phyloP scores from a whole-genome alignment of 495 filamentous ascomycete species.

The Xylaria flabelliformis region DNA sequence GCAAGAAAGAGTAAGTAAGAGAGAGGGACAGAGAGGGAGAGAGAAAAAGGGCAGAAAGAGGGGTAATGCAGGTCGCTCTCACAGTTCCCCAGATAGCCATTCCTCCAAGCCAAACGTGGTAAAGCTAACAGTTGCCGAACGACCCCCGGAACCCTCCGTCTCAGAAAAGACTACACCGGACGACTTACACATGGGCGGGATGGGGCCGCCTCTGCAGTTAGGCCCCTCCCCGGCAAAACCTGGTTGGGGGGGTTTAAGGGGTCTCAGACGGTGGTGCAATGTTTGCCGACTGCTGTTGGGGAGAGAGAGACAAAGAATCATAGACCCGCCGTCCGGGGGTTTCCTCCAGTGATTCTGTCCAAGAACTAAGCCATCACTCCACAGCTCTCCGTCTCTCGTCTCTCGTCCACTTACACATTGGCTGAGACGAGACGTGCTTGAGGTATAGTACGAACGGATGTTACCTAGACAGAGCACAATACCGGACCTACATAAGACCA shows the following conservation, averaged over 20 bases:
- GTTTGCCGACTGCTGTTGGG: not conserved
- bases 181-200: not conserved
- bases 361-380: not conserved
- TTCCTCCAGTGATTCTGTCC: too few species aligned
- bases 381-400: not conserved
- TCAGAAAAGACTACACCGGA: not conserved
- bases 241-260: not conserved
- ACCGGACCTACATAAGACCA: not conserved
- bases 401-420: constrained; percentile 7
- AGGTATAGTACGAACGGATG: not conserved
- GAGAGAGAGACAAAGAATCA: not conserved
- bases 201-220: constrained; percentile 29
- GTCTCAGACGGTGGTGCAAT: too few species aligned
- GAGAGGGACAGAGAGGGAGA: too few species aligned
- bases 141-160: constrained; percentile 19
- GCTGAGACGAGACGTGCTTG: not conserved
- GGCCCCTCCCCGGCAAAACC: not conserved
- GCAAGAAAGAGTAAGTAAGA: not conserved
- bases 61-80: constrained; percentile 17
- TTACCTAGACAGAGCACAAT: not conserved
- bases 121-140: constrained; percentile 21
- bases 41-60: constrained; percentile 13
- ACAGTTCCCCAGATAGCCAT: not conserved
- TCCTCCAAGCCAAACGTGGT: constrained; percentile 1
- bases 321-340: too few species aligned